Evolutionary conservation across 1,139 yeast species (phyloP).

Genomic region (Blastobotrys serpentis): DNA sequence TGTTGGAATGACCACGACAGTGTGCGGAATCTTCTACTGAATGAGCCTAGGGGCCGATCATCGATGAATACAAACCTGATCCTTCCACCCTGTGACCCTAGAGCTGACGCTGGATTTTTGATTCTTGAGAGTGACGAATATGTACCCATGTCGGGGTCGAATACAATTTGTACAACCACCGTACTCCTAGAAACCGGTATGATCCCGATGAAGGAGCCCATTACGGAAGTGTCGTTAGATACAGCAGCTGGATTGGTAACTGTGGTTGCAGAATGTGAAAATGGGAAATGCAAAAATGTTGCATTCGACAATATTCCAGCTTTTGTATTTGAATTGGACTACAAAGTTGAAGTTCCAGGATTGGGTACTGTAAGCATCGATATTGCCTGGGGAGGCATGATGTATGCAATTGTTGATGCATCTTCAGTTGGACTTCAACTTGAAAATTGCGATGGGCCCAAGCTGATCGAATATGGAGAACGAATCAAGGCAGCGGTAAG

Average conservation of each 20-base stretch:
- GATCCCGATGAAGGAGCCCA: slow-evolving; percentile 4
- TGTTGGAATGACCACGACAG: not conserved
- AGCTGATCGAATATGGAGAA: slow-evolving; percentile 3
- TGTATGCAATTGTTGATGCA: slow-evolving; percentile 6
- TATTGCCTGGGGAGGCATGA: slow-evolving; percentile 6
- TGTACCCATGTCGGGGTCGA: slow-evolving; percentile 5
- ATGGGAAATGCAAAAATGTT: slow-evolving; percentile 2
- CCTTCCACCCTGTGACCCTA: slow-evolving; percentile 4
- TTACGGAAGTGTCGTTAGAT: not conserved
- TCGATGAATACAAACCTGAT: slow-evolving; percentile 1
- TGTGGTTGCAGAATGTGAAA: not conserved
- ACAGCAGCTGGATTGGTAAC: slow-evolving; percentile 2
- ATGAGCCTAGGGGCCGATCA: not conserved
- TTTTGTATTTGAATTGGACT: slow-evolving; percentile 4
- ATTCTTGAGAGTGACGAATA: slow-evolving; percentile 5
- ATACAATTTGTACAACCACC: not conserved
- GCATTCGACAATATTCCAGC: not conserved
- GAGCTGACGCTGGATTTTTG: slow-evolving; percentile 6
- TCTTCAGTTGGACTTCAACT: not conserved
- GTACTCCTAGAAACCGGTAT: slow-evolving; percentile 3
- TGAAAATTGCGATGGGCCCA: not conserved
- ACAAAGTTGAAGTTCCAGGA: not conserved
- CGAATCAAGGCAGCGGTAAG: slow-evolving; percentile 3
- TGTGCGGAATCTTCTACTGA: not conserved
- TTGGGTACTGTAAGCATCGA: not conserved